phyloP scores from a whole-genome alignment of 441 rosid species.

The Euphorbia schlechtendalii region DNA sequence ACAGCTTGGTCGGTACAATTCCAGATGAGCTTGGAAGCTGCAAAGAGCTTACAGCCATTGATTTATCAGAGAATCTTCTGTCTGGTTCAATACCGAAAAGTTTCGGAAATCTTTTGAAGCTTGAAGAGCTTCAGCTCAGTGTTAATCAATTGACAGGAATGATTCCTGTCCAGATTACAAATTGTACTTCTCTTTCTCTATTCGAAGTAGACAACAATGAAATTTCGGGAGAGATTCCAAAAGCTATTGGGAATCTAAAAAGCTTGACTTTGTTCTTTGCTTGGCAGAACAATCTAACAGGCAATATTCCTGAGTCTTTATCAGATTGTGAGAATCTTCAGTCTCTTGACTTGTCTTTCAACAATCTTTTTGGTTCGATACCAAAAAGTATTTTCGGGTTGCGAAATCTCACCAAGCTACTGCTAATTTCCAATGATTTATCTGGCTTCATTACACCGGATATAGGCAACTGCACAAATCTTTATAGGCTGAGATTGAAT shows the following conservation, averaged over 20 bases:
- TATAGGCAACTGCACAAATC: slow-evolving; percentile 50
- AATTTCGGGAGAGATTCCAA: slow-evolving; percentile 76
- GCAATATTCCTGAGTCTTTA: slow-evolving; percentile 60
- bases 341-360: slow-evolving; percentile 87
- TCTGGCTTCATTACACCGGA: slow-evolving; percentile 62
- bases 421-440: slow-evolving; percentile 68
- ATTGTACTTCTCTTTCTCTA: slow-evolving; percentile 55
- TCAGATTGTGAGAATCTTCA: slow-evolving; percentile 67
- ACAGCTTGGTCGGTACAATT: slow-evolving; percentile 65
- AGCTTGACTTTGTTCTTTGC: slow-evolving; percentile 74
- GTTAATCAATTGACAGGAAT: slow-evolving; percentile 74
- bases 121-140: slow-evolving; percentile 82
- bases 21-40: slow-evolving; percentile 66
- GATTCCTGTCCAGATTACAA: slow-evolving; percentile 59
- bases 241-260: slow-evolving; percentile 45
- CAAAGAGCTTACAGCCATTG: slow-evolving; percentile 56
- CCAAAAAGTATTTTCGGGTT: slow-evolving; percentile 53
- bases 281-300: slow-evolving; percentile 79
- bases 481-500: slow-evolving; percentile 56
- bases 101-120: slow-evolving; percentile 61
- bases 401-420: slow-evolving; percentile 70
- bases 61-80: slow-evolving; percentile 69
- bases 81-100: slow-evolving; percentile 69
- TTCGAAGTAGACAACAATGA: slow-evolving; percentile 74
- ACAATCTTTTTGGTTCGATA: slow-evolving; percentile 64